Conservation (phyloP, 345 rosid genomes). For the Acer negundo region DNA sequence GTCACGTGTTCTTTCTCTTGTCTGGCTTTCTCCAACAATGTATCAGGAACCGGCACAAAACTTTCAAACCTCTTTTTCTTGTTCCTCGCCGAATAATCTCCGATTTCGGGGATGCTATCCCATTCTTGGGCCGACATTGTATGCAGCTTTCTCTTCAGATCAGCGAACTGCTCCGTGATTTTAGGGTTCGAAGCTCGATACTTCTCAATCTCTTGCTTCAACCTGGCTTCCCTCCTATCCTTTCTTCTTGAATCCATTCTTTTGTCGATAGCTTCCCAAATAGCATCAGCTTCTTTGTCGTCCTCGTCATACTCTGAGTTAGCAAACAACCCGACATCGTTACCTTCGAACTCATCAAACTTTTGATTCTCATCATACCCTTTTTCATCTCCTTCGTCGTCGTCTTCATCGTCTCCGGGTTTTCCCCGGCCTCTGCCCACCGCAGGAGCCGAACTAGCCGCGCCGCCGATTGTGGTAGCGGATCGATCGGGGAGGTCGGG, state of each 20-base stretch:
- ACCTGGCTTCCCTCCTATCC: conserved; percentile 79
- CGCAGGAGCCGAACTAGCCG: conserved; percentile 40
- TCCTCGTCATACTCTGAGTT: conserved; percentile 92
- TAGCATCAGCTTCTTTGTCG: conserved; percentile 92
- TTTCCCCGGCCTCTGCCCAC: conserved; percentile 74
- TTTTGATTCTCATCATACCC: conserved; percentile 95
- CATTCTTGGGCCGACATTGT: conserved; percentile 72
- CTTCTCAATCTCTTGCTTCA: conserved; percentile 88
- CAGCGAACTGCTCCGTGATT: conserved; percentile 89
- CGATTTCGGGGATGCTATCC: conserved; percentile 93
- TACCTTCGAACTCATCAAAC: conserved; percentile 96
- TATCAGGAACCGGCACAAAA: conserved; percentile 86
- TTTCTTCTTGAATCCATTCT: conserved; percentile 93
- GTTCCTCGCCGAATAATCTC: conserved; percentile 81
- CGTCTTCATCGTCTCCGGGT: conserved; percentile 76
- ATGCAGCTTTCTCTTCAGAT: conserved; percentile 81
- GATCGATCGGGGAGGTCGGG: conserved; percentile 89
- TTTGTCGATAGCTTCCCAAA: conserved; percentile 88
- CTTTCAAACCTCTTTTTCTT: conserved; percentile 95
- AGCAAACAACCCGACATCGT: conserved; percentile 90
- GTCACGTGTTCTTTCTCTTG: conserved; percentile 92
- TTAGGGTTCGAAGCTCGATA: conserved; percentile 91
- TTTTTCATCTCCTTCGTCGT: conserved; percentile 84
- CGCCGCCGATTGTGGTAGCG: conserved; percentile 56
- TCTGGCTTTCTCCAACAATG: conserved; percentile 90